Conservation (phyloP, 2,329 filamentous ascomycete genomes). For the Teratosphaeria nubilosa region DNA sequence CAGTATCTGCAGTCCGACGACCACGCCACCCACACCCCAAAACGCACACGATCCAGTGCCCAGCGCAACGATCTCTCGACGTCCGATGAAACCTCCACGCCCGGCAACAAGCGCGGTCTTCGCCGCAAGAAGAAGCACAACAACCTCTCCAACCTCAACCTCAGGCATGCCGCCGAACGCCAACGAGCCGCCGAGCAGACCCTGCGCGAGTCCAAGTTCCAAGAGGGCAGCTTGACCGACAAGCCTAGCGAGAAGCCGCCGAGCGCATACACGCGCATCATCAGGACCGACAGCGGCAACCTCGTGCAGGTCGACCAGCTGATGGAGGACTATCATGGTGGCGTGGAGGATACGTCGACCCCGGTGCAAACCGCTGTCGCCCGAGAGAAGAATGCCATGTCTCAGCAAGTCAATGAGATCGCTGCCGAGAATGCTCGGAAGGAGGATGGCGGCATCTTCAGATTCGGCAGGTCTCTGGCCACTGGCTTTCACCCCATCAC, state of each 20-base stretch:
- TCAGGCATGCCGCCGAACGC: constrained; percentile 22
- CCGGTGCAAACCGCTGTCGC: constrained; percentile 12
- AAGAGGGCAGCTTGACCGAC: constrained; percentile 81
- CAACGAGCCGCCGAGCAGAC: constrained; percentile 10
- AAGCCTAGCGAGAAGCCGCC: constrained; percentile 63
- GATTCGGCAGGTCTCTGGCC: constrained; percentile 46
- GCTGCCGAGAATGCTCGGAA: constrained; percentile 20
- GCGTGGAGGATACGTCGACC: constrained; percentile 5
- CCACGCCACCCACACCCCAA: constrained; percentile 17
- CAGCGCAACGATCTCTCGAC: constrained; percentile 11
- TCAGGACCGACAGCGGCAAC: constrained; percentile 21
- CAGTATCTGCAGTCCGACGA: constrained; percentile 10
- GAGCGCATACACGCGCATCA: constrained; percentile 49
- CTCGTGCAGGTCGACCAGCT: constrained; percentile 26
- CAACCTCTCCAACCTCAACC: constrained; percentile 26
- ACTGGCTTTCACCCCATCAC: constrained; percentile 45
- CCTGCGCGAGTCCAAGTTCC: constrained; percentile 52
- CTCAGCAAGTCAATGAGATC: constrained; percentile 12
- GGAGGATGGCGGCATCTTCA: constrained; percentile 39
- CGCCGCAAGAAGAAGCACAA: constrained; percentile 24
- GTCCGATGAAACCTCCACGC: constrained; percentile 13
- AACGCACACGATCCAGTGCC: constrained; percentile 18
- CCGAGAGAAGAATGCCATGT: constrained; percentile 11
- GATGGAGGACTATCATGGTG: constrained; percentile 29
- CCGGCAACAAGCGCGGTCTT: constrained; percentile 18